These are phyloP conservation scores for Talaromyces funiculosus DNA, from an alignment of 2,329 filamentous ascomycete species.

Conservation along the genomic window DNA sequence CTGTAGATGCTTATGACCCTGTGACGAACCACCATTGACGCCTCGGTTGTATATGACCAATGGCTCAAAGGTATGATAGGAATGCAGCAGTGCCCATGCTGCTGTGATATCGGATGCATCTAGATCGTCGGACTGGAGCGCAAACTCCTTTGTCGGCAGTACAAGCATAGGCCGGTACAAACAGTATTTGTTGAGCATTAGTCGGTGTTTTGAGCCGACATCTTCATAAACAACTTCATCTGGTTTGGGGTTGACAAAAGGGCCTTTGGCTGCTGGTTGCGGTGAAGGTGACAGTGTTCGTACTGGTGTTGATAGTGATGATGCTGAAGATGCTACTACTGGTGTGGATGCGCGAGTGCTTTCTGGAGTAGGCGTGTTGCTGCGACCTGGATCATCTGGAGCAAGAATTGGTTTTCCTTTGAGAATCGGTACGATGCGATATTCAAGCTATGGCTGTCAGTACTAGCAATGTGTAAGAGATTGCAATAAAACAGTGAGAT, in stretches of 20 bases:
- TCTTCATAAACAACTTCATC: slow-evolving; percentile 18
- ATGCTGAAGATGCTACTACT: slow-evolving; percentile 2
- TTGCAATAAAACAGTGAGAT: neutral
- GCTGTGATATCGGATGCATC: slow-evolving; percentile 32
- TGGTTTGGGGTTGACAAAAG: slow-evolving; percentile 22
- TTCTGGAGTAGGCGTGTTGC: slow-evolving; percentile 10
- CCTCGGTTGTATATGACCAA: slow-evolving; percentile 45
- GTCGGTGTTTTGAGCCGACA: slow-evolving; percentile 19
- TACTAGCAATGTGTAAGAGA: neutral
- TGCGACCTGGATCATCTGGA: slow-evolving; percentile 22
- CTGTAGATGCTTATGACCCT: slow-evolving; percentile 45
- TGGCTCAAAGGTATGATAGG: slow-evolving; percentile 21
- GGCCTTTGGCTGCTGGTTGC: slow-evolving; percentile 14
- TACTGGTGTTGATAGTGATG: neutral
- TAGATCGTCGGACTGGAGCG: slow-evolving; percentile 28
- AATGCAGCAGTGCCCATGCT: slow-evolving; percentile 31
- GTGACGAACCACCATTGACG: slow-evolving; percentile 37
- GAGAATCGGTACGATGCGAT: slow-evolving; percentile 20
- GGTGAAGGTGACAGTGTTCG: neutral
- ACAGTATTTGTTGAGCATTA: slow-evolving; percentile 23
- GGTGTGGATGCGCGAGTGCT: slow-evolving; percentile 10
- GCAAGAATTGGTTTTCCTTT: slow-evolving; percentile 20
- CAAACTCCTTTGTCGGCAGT: slow-evolving; percentile 36
- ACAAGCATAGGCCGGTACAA: slow-evolving; percentile 32
- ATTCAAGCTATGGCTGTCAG: slow-evolving; percentile 17